Percentiles rank a stretch among this genome's conserved stretches.
These are phyloP conservation scores for Phytophthora idaei DNA, from an alignment of 352 stramenopile genomes.

Conservation along the genomic window DNA sequence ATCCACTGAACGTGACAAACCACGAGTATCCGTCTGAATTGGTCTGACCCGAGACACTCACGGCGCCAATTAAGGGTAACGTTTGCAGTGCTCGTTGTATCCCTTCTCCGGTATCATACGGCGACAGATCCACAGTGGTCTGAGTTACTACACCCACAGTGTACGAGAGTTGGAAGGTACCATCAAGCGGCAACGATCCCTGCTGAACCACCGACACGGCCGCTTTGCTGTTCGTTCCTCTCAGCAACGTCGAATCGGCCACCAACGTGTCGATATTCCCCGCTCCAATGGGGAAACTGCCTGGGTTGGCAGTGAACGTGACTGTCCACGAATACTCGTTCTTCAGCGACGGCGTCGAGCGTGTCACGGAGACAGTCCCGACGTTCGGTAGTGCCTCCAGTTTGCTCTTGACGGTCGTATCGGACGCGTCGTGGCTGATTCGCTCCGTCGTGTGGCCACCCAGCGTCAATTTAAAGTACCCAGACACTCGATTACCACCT, in stretches of 20 bases:
- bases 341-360: slow-evolving; percentile 82
- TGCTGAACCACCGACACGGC: slow-evolving; percentile 38
- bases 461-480: slow-evolving; percentile 89
- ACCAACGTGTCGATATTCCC: slow-evolving; percentile 63
- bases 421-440: slow-evolving; percentile 93
- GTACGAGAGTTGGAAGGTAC: slow-evolving; percentile 63
- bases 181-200: slow-evolving; percentile 66
- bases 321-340: slow-evolving; percentile 94
- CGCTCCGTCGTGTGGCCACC: slow-evolving; percentile 85
- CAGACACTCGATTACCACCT: slow-evolving; percentile 89
- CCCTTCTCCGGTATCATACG: slow-evolving; percentile 49
- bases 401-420: slow-evolving; percentile 90
- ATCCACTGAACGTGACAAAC: slow-evolving; percentile 92
- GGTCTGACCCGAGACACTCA: slow-evolving; percentile 65
- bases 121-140: slow-evolving; percentile 55
- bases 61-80: slow-evolving; percentile 58
- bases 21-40: slow-evolving; percentile 84
- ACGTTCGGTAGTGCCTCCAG: slow-evolving; percentile 95
- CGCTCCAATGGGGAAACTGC: slow-evolving; percentile 89
- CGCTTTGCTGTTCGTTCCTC: slow-evolving; percentile 52
- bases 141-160: slow-evolving; percentile 39
- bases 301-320: slow-evolving; percentile 93
- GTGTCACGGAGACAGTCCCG: slow-evolving; percentile 87
- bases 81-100: slow-evolving; percentile 57
- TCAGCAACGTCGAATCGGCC: slow-evolving; percentile 47